Evolutionary conservation across 139 green algal genomes (phyloP).

Genomic region (Spirogloea muscicola): DNA sequence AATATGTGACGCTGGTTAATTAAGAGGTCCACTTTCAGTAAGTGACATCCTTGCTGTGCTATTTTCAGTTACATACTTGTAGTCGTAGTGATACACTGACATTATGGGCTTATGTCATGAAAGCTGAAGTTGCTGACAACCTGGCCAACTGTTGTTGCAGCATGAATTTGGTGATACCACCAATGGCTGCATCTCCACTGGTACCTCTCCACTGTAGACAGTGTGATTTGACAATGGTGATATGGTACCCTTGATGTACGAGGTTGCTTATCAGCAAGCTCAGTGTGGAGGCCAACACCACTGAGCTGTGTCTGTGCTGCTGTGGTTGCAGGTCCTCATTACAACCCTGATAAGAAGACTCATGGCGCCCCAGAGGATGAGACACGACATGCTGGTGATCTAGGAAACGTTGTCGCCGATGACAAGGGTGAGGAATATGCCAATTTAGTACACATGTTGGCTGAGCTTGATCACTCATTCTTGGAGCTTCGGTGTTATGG

Average conservation of each 20-base stretch:
- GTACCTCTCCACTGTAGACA: too few relatives aligned
- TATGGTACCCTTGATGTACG: too few relatives aligned
- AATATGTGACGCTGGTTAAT: too few relatives aligned
- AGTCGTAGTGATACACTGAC: too few relatives aligned
- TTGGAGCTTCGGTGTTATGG: neutral
- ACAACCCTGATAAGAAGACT: constrained; percentile 49
- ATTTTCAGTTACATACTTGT: too few relatives aligned
- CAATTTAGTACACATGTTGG: neutral
- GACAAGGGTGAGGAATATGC: constrained; percentile 26
- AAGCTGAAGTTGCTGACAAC: too few relatives aligned
- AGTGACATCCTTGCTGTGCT: too few relatives aligned
- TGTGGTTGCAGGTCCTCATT: constrained; percentile 46
- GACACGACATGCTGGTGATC: constrained; percentile 50
- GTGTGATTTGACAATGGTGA: too few relatives aligned
- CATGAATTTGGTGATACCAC: constrained; percentile 56
- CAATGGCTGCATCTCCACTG: constrained; percentile 56
- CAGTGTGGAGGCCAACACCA: too few relatives aligned
- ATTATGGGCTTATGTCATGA: too few relatives aligned
- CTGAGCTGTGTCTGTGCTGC: neutral
- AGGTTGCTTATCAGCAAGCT: too few relatives aligned
- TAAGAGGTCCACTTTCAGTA: too few relatives aligned
- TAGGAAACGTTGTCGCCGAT: constrained; percentile 51
- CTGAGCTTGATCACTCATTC: neutral
- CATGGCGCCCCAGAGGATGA: constrained; percentile 53
- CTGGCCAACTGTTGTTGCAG: neutral